Evolutionary conservation across 73 alveolate species (phyloP).

Genomic region (Paramecium octaurelia): DNA sequence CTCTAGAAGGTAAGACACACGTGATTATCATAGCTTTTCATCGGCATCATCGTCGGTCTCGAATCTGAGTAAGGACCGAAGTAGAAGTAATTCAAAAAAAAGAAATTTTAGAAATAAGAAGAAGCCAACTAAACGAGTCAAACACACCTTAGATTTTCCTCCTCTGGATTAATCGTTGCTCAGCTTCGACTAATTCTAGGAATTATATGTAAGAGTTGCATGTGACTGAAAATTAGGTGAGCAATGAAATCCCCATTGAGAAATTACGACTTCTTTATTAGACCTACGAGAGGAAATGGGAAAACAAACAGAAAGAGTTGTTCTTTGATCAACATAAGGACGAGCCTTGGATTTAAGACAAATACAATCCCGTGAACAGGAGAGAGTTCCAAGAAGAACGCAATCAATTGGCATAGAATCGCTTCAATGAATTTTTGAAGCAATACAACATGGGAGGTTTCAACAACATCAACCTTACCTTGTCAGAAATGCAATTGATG

Average conservation of each 20-base stretch:
- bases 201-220: neutral
- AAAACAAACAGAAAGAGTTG: neutral
- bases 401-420: neutral
- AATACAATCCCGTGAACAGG: neutral
- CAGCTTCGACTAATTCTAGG: neutral
- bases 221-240: neutral
- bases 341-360: slow-evolving; percentile 35
- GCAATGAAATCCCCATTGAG: neutral
- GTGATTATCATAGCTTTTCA: neutral
- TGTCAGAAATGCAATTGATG: neutral
- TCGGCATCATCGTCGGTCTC: slow-evolving; percentile 20
- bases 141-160: slow-evolving; percentile 5
- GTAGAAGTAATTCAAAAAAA: slow-evolving; percentile 36
- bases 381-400: slow-evolving; percentile 2
- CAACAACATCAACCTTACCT: neutral
- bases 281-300: slow-evolving; percentile 21
- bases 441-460: neutral
- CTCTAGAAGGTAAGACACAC: slow-evolving; percentile 5
- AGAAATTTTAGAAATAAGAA: neutral
- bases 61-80: neutral
- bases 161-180: neutral
- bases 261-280: neutral
- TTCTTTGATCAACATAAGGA: slow-evolving; percentile 39
- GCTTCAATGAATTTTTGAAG: neutral
- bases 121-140: neutral